Base-by-base conservation (phyloP, 495 filamentous ascomycete species). In the Penicillium canescens region DNA sequence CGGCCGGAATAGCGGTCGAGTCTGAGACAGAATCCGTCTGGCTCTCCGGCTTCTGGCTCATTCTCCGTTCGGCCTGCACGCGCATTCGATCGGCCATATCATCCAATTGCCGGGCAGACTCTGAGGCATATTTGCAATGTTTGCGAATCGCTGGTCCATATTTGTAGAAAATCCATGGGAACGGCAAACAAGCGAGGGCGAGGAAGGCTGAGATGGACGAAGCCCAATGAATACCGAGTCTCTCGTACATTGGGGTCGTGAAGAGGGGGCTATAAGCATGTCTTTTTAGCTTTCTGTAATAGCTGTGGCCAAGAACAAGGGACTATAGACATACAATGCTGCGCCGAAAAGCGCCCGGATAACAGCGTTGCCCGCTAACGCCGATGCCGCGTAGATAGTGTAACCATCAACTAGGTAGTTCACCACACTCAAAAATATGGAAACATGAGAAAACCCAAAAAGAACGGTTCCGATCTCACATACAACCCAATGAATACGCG, bases 171-270 rank as follows among this genome's bases (percentile, higher is more conserved):
- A 91, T 65, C 59, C 83, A 84, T 0, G 87, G 87, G 56, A 87
- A 84, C 0, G 87, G 87, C 38, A 87, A 64, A 64, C 86, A 89
- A 2, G 70, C 75, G n/a, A 90, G 51, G 3, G 84, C 78, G 2
- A 91, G 69, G 64, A 90, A 89, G 0, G 84, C 87, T 2, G 86
- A 84, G 23, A 91, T 72, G 1, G 78, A 79, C 26, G 77, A 83
- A 2, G 84, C 87, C 87, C 86, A 90, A 64, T 89, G 84, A 42
- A 84, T 79, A 40, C 88, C 87, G 0, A 91, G 75, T 49, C 78
- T 72, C 1, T 68, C 36, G 63, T 87, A 91, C 83, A 90, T 86
- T 36, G 79, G 61, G 0, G 78, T 78, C 0, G 87, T 89, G 66
- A 91, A 90, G 0, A 92, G 74, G 1, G 88, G 88, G n/a, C 52